Percentiles rank a stretch among this genome's conserved stretches.
Conservation (phyloP, 164 flowering plant genomes). For the Magnolia officinalis region DNA sequence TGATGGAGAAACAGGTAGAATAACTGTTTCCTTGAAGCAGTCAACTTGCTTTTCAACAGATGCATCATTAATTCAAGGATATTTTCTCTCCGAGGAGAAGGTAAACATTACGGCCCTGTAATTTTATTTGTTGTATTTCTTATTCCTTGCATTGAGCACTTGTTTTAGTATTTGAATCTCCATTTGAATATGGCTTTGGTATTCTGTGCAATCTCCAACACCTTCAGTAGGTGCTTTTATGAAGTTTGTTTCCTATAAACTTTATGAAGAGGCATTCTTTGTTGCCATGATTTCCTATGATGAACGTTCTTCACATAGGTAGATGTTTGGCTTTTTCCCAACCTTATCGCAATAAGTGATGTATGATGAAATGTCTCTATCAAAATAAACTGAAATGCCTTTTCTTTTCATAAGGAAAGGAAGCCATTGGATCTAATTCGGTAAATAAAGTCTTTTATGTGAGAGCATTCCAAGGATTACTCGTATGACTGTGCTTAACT, state of each 20-base stretch:
- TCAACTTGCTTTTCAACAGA: constrained; percentile 73
- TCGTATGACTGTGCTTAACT: background rate
- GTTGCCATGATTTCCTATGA: background rate
- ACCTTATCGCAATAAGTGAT: background rate
- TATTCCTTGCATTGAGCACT: background rate
- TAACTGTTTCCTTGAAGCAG: constrained; percentile 83
- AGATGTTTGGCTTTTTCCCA: background rate
- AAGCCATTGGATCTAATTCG: background rate
- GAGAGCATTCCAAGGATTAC: background rate
- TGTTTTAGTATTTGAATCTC: background rate
- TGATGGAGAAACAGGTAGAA: constrained; percentile 50
- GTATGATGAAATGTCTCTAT: background rate
- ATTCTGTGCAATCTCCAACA: no score
- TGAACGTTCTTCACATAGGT: background rate
- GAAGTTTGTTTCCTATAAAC: background rate
- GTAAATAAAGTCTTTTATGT: background rate
- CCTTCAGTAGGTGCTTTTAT: no score
- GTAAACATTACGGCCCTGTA: constrained; percentile 23
- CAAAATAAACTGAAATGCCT: background rate
- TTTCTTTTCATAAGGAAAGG: background rate
- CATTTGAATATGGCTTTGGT: background rate
- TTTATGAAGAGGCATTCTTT: background rate
- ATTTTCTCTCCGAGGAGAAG: constrained; percentile 75
- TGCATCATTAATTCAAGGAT: constrained; percentile 76
- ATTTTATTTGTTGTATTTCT: no score